These are phyloP conservation scores for Ophiostoma quercus DNA, from an alignment of 2,329 filamentous ascomycete genomes.

Conservation along the genomic window DNA sequence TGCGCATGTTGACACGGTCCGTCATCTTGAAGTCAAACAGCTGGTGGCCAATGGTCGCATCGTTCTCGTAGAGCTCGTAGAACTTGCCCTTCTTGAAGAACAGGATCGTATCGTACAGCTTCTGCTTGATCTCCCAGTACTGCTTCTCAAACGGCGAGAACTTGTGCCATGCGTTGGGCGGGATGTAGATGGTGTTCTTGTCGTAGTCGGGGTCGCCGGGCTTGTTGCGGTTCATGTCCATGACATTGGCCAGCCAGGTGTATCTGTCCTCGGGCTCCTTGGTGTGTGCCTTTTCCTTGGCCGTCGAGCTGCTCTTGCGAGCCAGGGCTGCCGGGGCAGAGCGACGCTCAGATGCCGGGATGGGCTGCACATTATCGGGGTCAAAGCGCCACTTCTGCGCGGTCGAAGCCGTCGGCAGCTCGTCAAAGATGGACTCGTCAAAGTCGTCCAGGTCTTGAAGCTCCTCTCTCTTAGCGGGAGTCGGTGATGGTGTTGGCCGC, in stretches of 20 bases:
- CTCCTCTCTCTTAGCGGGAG: constrained; percentile 30
- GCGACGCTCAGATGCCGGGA: constrained; percentile 26
- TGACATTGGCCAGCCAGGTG: constrained; percentile 79
- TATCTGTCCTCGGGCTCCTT: constrained; percentile 83
- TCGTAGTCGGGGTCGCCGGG: constrained; percentile 83
- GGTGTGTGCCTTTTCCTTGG: constrained; percentile 65
- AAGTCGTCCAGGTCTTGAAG: constrained; percentile 47
- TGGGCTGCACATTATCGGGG: constrained; percentile 42
- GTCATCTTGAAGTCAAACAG: constrained; percentile 97
- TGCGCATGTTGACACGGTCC: constrained; percentile 97
- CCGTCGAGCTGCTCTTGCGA: constrained; percentile 30
- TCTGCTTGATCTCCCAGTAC: constrained; percentile 99
- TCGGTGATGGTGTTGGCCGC: constrained; percentile 51
- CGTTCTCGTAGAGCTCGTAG: constrained; percentile 96
- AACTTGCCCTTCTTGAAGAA: constrained; percentile 99
- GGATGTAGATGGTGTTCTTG: constrained; percentile 83
- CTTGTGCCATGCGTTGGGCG: constrained; percentile 68
- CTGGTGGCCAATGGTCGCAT: constrained; percentile 93
- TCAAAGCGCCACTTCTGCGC: constrained; percentile 75
- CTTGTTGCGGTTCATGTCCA: constrained; percentile 77
- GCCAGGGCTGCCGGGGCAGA: constrained; percentile 25
- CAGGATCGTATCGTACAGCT: constrained; percentile 93
- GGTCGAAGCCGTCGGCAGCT: constrained; percentile 60
- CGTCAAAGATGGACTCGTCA: constrained; percentile 52
- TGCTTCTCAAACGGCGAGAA: constrained; percentile 97